Conservation (phyloP, 441 rosid genomes). For the Erodium texanum region DNA sequence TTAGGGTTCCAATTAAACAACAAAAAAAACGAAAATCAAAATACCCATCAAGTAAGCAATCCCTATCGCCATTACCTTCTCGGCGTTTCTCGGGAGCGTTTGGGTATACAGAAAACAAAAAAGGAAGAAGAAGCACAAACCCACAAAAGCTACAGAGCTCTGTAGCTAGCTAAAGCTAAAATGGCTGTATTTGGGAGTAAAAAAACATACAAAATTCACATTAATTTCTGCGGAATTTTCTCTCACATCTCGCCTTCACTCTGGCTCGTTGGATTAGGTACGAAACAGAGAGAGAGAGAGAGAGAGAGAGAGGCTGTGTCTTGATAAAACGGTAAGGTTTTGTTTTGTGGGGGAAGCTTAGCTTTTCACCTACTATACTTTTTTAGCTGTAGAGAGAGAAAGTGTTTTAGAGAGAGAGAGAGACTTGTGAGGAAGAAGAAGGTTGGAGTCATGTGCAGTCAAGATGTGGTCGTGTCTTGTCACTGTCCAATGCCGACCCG, state of each 20-base stretch:
- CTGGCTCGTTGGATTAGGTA: slow-evolving; percentile 33
- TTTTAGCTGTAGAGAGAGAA: slow-evolving; percentile 1
- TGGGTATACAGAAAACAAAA: not conserved
- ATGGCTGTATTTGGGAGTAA: slow-evolving; percentile 4
- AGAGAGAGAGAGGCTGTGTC: slow-evolving; percentile 19
- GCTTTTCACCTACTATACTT: slow-evolving; percentile 51
- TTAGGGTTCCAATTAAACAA: slow-evolving; percentile 11
- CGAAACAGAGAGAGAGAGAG: not conserved
- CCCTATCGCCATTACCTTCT: slow-evolving; percentile 20
- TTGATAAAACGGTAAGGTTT: slow-evolving; percentile 20
- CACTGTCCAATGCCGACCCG: slow-evolving; percentile 19
- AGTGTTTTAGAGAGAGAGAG: slow-evolving; percentile 9
- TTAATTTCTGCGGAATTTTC: slow-evolving; percentile 2
- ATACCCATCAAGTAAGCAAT: slow-evolving; percentile 12
- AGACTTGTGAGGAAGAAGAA: slow-evolving; percentile 19
- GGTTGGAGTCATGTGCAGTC: slow-evolving; percentile 26
- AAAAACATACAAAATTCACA: not conserved
- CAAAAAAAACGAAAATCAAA: not conserved
- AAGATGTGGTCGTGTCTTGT: slow-evolving; percentile 24
- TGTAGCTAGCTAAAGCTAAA: not conserved
- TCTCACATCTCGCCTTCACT: not conserved
- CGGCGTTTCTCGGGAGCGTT: not conserved
- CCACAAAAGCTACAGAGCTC: not conserved
- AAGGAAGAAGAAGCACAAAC: slow-evolving; percentile 2
- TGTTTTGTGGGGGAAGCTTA: slow-evolving; percentile 21